Percentiles rank a stretch among this genome's conserved stretches.
phyloP scores from a whole-genome alignment of 2,329 filamentous ascomycete species.

The Colletotrichum lini region DNA sequence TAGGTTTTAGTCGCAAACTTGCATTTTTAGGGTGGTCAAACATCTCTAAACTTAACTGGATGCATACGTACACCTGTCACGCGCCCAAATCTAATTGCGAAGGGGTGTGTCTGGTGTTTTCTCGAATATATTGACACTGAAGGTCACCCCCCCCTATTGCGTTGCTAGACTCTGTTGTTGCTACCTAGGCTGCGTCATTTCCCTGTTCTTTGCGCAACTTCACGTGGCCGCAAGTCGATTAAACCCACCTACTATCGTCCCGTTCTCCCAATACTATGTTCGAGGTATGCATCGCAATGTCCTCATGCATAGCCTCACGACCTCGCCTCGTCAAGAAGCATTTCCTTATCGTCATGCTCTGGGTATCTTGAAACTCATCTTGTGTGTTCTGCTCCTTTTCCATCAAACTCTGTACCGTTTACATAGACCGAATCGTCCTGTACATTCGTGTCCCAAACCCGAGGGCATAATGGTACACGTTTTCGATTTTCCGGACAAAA shows the following conservation, averaged over 20 bases:
- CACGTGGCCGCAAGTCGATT: background rate
- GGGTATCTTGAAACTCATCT: constrained; percentile 11
- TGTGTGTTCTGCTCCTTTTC: background rate
- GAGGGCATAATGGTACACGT: no score
- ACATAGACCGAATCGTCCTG: background rate
- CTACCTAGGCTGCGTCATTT: background rate
- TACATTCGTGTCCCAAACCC: no score
- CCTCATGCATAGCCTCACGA: background rate
- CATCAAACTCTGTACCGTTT: background rate
- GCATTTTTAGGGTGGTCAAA: no score
- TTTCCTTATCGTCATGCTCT: background rate
- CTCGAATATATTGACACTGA: no score
- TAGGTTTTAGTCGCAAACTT: background rate
- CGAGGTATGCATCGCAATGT: background rate
- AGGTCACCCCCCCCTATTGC: no score
- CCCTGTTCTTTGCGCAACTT: background rate
- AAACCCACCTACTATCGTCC: background rate
- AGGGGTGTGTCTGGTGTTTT: background rate
- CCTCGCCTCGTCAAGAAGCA: background rate
- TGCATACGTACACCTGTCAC: background rate
- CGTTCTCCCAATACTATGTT: background rate
- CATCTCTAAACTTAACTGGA: background rate
- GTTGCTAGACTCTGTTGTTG: background rate
- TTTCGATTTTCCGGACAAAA: background rate
- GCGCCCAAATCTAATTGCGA: no score